Evolutionary conservation across 2,329 filamentous ascomycete genomes (phyloP).

Genomic region (Simplicillium aogashimaense): DNA sequence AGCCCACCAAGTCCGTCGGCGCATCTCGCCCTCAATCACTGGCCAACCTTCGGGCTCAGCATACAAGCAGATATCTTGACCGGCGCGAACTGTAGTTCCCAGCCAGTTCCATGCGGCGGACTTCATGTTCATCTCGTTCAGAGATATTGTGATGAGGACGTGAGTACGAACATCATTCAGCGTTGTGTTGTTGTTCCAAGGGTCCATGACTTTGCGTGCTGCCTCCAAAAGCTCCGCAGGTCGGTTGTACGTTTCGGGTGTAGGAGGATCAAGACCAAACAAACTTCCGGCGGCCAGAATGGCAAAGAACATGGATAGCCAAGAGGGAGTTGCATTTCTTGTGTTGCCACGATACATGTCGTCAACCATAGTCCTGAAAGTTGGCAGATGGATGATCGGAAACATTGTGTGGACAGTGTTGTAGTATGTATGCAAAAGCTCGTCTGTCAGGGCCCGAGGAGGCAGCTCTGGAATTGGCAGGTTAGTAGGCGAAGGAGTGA

Average conservation of each 20-base stretch:
- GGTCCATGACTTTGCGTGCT: constrained; percentile 60
- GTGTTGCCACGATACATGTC: constrained; percentile 62
- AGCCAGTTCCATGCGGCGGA: constrained; percentile 82
- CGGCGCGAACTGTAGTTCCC: constrained; percentile 66
- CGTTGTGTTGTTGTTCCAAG: constrained; percentile 70
- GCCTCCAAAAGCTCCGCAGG: constrained; percentile 60
- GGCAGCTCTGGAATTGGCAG: constrained; percentile 57
- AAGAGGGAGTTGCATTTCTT: constrained; percentile 51
- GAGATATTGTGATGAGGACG: constrained; percentile 66
- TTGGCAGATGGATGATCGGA: constrained; percentile 82
- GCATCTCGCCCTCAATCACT: constrained; percentile 73
- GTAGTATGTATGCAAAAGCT: constrained; percentile 67
- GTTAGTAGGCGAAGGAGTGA: constrained; percentile 37
- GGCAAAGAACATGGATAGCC: constrained; percentile 72
- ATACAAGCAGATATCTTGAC: constrained; percentile 77
- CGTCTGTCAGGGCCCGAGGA: constrained; percentile 57
- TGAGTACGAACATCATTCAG: constrained; percentile 67
- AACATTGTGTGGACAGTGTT: constrained; percentile 68
- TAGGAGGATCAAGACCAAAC: constrained; percentile 48
- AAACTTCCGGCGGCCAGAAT: constrained; percentile 76
- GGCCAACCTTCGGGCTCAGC: constrained; percentile 64
- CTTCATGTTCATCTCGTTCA: constrained; percentile 78
- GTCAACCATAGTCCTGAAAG: constrained; percentile 67
- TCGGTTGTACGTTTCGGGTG: constrained; percentile 40
- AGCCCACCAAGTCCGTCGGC: constrained; percentile 85